These are phyloP conservation scores for Cutaneotrichosporon dermatis DNA, from an alignment of 1,284 basidiomycete species.

Conservation along the genomic window DNA sequence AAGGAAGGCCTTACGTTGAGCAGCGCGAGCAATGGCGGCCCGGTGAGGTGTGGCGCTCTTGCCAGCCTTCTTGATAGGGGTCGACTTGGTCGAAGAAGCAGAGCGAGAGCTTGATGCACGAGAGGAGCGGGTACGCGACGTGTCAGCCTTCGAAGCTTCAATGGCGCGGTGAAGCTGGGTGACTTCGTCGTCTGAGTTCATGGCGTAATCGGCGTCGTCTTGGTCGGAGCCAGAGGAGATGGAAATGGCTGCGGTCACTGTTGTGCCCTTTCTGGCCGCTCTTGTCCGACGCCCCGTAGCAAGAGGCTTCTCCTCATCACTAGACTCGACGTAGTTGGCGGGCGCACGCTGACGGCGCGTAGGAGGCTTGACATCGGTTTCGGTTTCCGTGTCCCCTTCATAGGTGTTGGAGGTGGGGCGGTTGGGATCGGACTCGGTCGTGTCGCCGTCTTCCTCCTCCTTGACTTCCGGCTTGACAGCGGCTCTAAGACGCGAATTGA, in stretches of 20 bases:
- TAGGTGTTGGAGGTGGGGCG: not conserved
- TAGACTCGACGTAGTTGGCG: constrained; percentile 1
- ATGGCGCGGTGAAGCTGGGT: constrained; percentile 23
- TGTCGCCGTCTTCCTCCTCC: not conserved
- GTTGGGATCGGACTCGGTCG: not conserved
- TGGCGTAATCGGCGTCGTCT: constrained; percentile 21
- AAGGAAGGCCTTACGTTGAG: constrained; percentile 9
- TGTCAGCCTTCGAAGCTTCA: constrained; percentile 10
- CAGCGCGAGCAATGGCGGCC: constrained; percentile 9
- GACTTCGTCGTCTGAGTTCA: constrained; percentile 31
- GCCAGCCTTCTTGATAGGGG: constrained; percentile 2
- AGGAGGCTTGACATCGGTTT: not conserved
- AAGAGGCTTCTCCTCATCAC: constrained; percentile 9
- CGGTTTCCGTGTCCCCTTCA: not conserved
- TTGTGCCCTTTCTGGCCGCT: not conserved
- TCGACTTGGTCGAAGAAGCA: not conserved
- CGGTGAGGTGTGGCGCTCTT: constrained; percentile 17
- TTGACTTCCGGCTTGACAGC: constrained; percentile 9
- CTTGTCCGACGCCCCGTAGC: not conserved
- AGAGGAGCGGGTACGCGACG: not conserved
- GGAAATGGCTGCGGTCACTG: not conserved
- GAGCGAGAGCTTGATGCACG: not conserved
- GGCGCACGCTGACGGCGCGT: not conserved
- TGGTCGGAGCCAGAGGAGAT: not conserved
- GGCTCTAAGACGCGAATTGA: constrained; percentile 17